Base-by-base conservation (phyloP, 129 eudicot genomes). In the Flaveria ramosissima region DNA sequence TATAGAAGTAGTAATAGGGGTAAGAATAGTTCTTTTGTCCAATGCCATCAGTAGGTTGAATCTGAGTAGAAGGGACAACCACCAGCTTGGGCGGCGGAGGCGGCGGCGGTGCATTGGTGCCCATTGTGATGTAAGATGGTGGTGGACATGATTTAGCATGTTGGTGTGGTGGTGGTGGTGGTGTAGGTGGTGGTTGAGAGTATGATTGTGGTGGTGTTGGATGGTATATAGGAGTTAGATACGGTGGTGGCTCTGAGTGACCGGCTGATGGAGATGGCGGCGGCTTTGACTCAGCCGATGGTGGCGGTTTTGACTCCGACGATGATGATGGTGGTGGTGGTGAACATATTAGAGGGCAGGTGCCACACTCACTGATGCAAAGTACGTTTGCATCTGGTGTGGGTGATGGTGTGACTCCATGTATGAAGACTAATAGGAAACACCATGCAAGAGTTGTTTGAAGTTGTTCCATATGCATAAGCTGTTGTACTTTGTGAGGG, bases 331-430 rank as follows among this genome's bases (percentile, higher is more conserved):
- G 41, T 13, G 90, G 89, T 64, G 94, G 89, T 9, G 96, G 85
- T 5, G 97, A 88, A 81, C 97, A 91, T 50, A 91, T 84, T 71
- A 84, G 71, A 71, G 93, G 97, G 83, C 93, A 91, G 10, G 93
- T 84, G 14, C 76, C 88, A 75, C 97, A 91, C 5, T 91, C 97
- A 80, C 97, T 91, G 16, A 91, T 83, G 86, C 90, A 82, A 14
- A 85, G 69, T 67, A 81, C 53, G 32, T 71, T 80, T 23, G 86
- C 80, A 9, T 79, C 52, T 68, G 84, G 76, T 45, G 82, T 55
- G 16, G 73, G 41, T 72, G 71, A 71, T 43, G 85, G 56, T 82
- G 79, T 67, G 45, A 61, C 79, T 46, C 71, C 26, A 41, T 66
- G 47, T 72, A 78, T 66, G 68, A 73, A 43, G 24, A 67, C 51